Evolutionary conservation across 768 basidiomycete genomes (phyloP).

Genomic region (Neoboletus brunneissimus): DNA sequence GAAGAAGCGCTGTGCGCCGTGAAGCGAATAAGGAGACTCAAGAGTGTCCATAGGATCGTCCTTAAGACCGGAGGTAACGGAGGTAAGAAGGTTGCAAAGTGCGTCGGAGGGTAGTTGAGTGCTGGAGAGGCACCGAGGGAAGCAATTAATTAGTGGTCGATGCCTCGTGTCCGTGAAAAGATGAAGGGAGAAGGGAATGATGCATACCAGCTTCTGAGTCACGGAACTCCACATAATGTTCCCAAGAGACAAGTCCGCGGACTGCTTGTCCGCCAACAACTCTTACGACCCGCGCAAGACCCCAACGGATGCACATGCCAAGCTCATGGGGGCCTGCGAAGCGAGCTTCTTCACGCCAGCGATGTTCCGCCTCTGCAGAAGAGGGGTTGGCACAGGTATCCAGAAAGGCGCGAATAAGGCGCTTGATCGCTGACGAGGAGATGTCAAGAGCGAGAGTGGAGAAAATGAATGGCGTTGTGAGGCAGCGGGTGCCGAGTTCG

Average conservation of each 20-base stretch:
- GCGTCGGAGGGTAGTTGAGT: conserved; percentile 62
- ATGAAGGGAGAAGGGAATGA: conserved; percentile 19
- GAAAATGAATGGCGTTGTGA: conserved; percentile 91
- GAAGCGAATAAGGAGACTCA: conserved; percentile 79
- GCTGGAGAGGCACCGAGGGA: conserved; percentile 34
- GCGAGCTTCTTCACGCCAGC: conserved; percentile 76
- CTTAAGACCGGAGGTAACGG: conserved; percentile 52
- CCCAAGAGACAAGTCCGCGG: conserved; percentile 85
- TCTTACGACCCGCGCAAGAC: conserved; percentile 73
- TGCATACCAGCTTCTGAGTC: conserved; percentile 76
- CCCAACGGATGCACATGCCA: conserved; percentile 93
- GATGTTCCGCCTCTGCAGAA: conserved; percentile 43
- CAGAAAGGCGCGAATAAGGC: conserved; percentile 82
- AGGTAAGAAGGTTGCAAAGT: conserved; percentile 69
- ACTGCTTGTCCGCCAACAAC: conserved; percentile 66
- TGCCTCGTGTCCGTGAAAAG: conserved; percentile 25
- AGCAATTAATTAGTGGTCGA: conserved; percentile 18
- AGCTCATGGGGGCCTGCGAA: conserved; percentile 87
- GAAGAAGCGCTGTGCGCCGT: conserved; percentile 81
- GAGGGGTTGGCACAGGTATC: conserved; percentile 46
- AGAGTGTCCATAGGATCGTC: conserved; percentile 61
- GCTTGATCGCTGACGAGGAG: conserved; percentile 65
- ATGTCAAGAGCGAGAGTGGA: conserved; percentile 86
- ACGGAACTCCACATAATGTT: conserved; percentile 78
- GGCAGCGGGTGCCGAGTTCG: conserved; percentile 69